Base-by-base conservation (phyloP, 148 eudicot species). In the Oxyria digyna region DNA sequence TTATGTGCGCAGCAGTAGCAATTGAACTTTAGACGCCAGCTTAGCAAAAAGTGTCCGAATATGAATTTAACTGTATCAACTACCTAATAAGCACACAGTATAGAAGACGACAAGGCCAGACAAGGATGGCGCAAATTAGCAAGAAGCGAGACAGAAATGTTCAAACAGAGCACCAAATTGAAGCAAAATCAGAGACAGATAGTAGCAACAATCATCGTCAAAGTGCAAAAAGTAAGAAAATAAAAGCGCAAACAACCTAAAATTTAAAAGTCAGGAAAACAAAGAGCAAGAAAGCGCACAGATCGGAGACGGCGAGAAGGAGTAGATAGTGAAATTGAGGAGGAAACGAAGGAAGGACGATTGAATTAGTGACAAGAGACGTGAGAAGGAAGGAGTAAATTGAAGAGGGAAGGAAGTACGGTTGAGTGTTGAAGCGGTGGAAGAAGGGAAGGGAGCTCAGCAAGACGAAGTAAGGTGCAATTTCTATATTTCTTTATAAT, bases 391-490 rank as follows among this genome's bases (percentile, higher is more conserved):
- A 29, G 64, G 64, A 31, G 14, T 59, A 27, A 27, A 59, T 59
- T 13, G 64, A 59, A 59, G 64, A 59, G 37, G 9, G 13, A 59
- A 29, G 15, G 35, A 59, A 27, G 37, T 29, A 37, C 64, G 64
- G 37, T 59, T 59, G 64, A 59, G 64, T 59, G 64, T 59, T 29
- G n/a, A 29, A 29, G 64, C 64, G 64, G 37, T 31, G 37, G 37
- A 59, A 50, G 57, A 50, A 59, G 37, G 29, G 12, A n/a, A n/a
- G 59, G 38, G 38, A 35, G 38, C n/a, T n/a, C n/a, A n/a, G n/a
- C n/a, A n/a, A n/a, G n/a, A n/a, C n/a, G n/a, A n/a, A n/a, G n/a
- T n/a, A n/a, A n/a, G n/a, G n/a, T n/a, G n/a, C n/a, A n/a, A n/a
- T n/a, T n/a, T n/a, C n/a, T n/a, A n/a, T n/a, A n/a, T n/a, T n/a